Conservation (phyloP, 1,139 yeast genomes). For the Nakaseomyces kungkrabaensis region DNA sequence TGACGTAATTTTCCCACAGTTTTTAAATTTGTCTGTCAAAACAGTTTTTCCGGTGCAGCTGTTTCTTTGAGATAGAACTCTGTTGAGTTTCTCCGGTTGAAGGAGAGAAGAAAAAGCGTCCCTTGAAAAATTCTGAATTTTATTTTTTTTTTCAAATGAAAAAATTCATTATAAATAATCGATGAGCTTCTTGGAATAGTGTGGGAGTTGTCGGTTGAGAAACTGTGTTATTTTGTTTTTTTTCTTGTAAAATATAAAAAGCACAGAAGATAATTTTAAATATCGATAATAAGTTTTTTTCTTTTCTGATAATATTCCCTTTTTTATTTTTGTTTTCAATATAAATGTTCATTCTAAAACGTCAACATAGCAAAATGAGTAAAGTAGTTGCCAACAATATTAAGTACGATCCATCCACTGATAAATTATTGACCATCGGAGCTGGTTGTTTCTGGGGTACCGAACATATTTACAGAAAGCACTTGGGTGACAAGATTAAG, state of each 20-base stretch:
- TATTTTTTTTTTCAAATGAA: no score
- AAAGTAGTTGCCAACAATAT: constrained; percentile 24
- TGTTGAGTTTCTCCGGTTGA: no score
- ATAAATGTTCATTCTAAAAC: background rate
- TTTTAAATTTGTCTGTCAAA: no score
- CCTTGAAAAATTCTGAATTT: no score
- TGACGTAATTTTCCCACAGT: background rate
- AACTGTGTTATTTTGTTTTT: background rate
- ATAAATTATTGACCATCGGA: constrained; percentile 53
- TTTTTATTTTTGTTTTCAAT: background rate
- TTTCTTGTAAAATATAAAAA: background rate
- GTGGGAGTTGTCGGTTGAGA: background rate
- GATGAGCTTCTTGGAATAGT: background rate
- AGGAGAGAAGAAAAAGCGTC: no score
- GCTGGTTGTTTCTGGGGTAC: constrained; percentile 97
- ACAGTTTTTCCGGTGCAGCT: no score
- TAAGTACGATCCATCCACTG: constrained; percentile 32
- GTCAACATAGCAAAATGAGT: constrained; percentile 1
- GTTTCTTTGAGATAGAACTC: no score
- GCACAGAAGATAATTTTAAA: background rate
- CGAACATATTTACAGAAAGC: constrained; percentile 69
- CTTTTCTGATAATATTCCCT: background rate
- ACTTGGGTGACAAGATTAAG: constrained; percentile 46
- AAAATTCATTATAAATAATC: background rate
- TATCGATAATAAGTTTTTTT: no score